Conservation (phyloP, 1,284 basidiomycete species). For the Pholiota adiposa region DNA sequence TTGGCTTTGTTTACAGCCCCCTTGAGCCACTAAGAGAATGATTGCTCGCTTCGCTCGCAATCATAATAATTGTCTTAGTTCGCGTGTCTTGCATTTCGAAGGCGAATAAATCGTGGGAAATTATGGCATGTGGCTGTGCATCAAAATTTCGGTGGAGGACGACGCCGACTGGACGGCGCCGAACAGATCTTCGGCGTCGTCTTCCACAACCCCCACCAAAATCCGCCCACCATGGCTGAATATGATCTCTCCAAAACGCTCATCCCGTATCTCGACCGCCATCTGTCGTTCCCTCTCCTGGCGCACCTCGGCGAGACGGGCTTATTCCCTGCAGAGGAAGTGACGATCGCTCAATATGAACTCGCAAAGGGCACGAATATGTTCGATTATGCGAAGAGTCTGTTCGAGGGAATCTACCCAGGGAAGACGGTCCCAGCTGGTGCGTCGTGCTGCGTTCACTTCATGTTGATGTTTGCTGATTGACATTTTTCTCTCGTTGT, state of each 20-base stretch:
- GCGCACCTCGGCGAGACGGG: conserved; percentile 81
- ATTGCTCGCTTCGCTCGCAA: too few species aligned
- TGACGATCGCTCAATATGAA: conserved; percentile 86
- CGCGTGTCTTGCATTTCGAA: too few species aligned
- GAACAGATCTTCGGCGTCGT: too few species aligned
- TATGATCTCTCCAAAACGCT: conserved; percentile 91
- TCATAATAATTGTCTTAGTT: too few species aligned
- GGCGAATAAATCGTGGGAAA: not conserved
- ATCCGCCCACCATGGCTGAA: conserved; percentile 63
- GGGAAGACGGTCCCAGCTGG: conserved; percentile 71
- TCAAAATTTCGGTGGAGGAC: conserved; percentile 19
- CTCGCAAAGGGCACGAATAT: conserved; percentile 96
- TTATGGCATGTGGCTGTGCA: conserved; percentile 17
- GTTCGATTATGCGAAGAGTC: conserved; percentile 86
- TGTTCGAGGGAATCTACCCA: conserved; percentile 81
- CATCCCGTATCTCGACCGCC: conserved; percentile 92
- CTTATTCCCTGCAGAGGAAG: conserved; percentile 76
- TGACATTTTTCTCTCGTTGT: not conserved
- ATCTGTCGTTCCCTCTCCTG: conserved; percentile 92
- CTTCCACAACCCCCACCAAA: not conserved
- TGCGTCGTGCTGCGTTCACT: conserved; percentile 34
- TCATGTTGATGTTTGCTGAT: not conserved
- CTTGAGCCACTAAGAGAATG: too few species aligned
- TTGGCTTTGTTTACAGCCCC: too few species aligned
- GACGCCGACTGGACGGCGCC: conserved; percentile 14